These are phyloP conservation scores for Litsea cubeba DNA, from an alignment of 164 flowering plant genomes.

Conservation along the genomic window DNA sequence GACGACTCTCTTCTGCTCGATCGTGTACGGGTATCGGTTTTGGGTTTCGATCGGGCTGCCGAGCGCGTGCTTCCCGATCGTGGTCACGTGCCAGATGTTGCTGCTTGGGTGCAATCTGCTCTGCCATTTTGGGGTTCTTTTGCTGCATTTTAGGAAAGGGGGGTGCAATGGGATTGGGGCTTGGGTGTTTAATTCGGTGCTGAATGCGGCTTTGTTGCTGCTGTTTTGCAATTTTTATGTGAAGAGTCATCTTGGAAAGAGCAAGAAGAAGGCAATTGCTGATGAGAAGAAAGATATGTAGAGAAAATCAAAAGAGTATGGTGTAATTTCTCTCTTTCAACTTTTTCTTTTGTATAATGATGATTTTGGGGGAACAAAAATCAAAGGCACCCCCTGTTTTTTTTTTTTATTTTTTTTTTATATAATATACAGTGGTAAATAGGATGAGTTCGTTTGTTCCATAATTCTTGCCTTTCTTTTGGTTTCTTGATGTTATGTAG, in stretches of 20 bases:
- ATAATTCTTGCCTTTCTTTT: too few species aligned
- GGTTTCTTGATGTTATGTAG: too few species aligned
- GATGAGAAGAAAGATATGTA: slow-evolving; percentile 5
- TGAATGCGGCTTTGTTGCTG: slow-evolving; percentile 38
- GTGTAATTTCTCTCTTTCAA: neutral
- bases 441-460: too few species aligned
- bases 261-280: slow-evolving; percentile 1
- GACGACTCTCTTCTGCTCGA: slow-evolving; percentile 44
- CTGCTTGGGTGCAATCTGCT: slow-evolving; percentile 52
- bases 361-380: neutral
- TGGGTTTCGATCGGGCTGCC: slow-evolving; percentile 68
- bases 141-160: slow-evolving; percentile 65
- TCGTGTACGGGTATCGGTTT: slow-evolving; percentile 75
- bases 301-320: neutral
- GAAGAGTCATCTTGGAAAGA: slow-evolving; percentile 27
- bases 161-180: slow-evolving; percentile 90
- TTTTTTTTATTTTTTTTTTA: too few species aligned
- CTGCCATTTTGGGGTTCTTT: slow-evolving; percentile 64
- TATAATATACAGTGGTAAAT: too few species aligned
- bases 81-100: slow-evolving; percentile 53
- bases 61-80: slow-evolving; percentile 53
- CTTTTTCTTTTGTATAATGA: neutral
- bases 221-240: slow-evolving; percentile 41
- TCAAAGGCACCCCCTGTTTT: neutral
- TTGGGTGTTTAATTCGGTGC: slow-evolving; percentile 59